Base-by-base conservation (phyloP, 2,329 filamentous ascomycete genomes). In the Alternaria consortialis region DNA sequence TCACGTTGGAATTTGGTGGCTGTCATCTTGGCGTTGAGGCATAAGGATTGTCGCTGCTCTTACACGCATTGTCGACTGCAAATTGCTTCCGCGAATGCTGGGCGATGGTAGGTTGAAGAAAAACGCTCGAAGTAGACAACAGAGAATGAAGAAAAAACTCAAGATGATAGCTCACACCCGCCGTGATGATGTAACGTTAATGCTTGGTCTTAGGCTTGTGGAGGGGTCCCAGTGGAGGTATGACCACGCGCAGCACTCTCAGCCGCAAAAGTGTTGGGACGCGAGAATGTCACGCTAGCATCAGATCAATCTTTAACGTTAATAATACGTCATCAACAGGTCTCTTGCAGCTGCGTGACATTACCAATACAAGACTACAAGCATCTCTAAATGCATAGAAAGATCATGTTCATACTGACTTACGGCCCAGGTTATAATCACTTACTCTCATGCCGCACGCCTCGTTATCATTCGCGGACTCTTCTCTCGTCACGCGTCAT, bases 281-380 rank as follows among this genome's bases (percentile, higher is more conserved):
- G 43, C 43, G 43, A 46, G 15, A 46, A 46, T 46, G 27, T n/a
- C 43, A 46, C 43, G 43, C 43, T 46, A 46, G 27, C 15, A 31
- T 17, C 9, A 17, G 15, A 31, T 46, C 27, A 17, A 20, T 13
- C 37, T 20, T 7, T 40, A 11, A n/a, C 37, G 8, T 20, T 12
- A 20, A 12, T 6, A 34, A 13, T 15, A 34, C 1, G 32, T 39
- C 37, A 39, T 39, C n/a, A 17, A 39, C n/a, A 9, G 4, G 11
- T 39, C 37, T 39, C 37, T 39, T 20, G n/a, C 37, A 39, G 37
- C 8, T n/a, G n/a, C n/a, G 15, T 1, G n/a, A 20, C 37, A 20
- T 20, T 39, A 11, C 20, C 4, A 20, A 5, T n/a, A 39, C 37
- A 39, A 20, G 37, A 17, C 37, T 39, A 39, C 4, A 39, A 20